Evolutionary conservation across 2,329 filamentous ascomycete genomes (phyloP), one percentile per base, ranked within the genome.

Genomic region (Alternaria sp.): DNA sequence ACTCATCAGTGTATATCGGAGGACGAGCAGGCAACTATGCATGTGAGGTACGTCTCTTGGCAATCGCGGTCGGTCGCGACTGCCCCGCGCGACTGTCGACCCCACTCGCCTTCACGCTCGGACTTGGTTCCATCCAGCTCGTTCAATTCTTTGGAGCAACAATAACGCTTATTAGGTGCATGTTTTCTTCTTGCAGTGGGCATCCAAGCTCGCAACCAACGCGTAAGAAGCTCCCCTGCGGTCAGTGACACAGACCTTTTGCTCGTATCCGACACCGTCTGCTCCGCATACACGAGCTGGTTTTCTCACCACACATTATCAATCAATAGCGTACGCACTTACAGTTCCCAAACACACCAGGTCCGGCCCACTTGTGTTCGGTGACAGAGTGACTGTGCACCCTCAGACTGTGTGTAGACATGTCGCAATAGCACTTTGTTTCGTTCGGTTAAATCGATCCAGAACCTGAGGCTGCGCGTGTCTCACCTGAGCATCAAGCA

Each of bases 401-500:
- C 3, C 20, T 49, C 14, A 7, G 20, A 24, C 20, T 49, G 3
- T 12, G 32, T 49, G 5, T 12, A 38, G 30, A 36, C 30, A 41
- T 20, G 20, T 34, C 24, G 22, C 49, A 22, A 30, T 18, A 22
- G 24, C 5, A 26, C 22, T 18, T 18, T 28, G 46, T 51, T 41
- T 26, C 38, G 36, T 39, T 30, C 16, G 26, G 24, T 9, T 24
- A n/a, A 36, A 44, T n/a, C 44, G 24, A 18, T 9, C 8, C 14
- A 24, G 54, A 30, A 34, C 38, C 57, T 71, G 69, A 68, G 63
- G 69, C 67, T 65, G 47, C 51, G 44, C 62, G 34, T 63, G 69
- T 72, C 65, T 62, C 69, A 71, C 54, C 58, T 64, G 26, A 66
- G 61, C 64, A 57, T 66, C 66, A 67, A 59, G 52, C 53, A 52